Conservation (phyloP, 78 protist genomes). For the Tieghemostelium lacteum region DNA sequence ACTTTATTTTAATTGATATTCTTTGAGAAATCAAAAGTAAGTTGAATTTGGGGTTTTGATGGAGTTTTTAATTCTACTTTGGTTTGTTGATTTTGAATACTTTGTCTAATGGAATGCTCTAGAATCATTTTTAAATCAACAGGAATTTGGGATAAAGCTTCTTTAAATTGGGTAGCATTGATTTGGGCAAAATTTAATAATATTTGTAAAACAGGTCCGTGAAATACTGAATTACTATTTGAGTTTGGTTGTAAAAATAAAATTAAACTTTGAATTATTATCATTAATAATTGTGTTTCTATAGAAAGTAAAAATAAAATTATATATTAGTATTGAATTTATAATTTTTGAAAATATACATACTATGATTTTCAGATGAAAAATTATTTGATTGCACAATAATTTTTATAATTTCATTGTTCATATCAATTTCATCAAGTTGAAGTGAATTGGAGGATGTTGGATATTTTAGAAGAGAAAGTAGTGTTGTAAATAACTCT, state of each 20-base stretch:
- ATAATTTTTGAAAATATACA: not conserved
- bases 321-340: not conserved
- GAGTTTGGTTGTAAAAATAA: slow-evolving; percentile 22
- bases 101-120: slow-evolving; percentile 67
- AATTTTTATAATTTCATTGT: slow-evolving; percentile 42
- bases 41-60: slow-evolving; percentile 39
- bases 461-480: slow-evolving; percentile 5
- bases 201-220: slow-evolving; percentile 2
- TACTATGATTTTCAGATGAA: slow-evolving; percentile 23
- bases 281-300: slow-evolving; percentile 26
- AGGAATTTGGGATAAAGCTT: slow-evolving; percentile 47
- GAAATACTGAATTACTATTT: slow-evolving; percentile 1
- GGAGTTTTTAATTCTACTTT: slow-evolving; percentile 29
- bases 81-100: not conserved
- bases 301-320: not conserved
- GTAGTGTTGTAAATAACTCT: slow-evolving; percentile 3
- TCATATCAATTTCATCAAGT: not conserved
- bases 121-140: slow-evolving; percentile 30
- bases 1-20: too few species aligned
- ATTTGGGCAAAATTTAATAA: slow-evolving; percentile 53
- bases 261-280: slow-evolving; percentile 36
- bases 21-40: slow-evolving; percentile 63
- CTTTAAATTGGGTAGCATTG: slow-evolving; percentile 35
- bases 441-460: not conserved
- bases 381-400: slow-evolving; percentile 24